Evolutionary conservation across 2,329 filamentous ascomycete genomes (phyloP).

Genomic region (Neophaeococcomyces mojaviensis): DNA sequence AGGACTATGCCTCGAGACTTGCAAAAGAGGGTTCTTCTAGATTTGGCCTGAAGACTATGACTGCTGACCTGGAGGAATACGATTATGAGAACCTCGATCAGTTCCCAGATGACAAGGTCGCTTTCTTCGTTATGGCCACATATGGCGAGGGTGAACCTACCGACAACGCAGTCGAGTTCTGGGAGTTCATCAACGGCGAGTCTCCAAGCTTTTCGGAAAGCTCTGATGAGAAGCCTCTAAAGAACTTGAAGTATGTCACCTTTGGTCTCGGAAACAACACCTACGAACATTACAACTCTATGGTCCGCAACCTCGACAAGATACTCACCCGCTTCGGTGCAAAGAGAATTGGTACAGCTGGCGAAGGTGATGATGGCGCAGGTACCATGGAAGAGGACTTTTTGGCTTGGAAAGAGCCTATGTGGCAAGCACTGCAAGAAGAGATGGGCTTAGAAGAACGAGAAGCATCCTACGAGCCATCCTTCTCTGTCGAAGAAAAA

Average conservation of each 20-base stretch:
- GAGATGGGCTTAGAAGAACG: constrained; percentile 89
- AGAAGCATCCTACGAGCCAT: constrained; percentile 90
- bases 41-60: constrained; percentile 96
- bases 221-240: constrained; percentile 60
- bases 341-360: constrained; percentile 73
- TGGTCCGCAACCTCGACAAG: constrained; percentile 87
- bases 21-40: constrained; percentile 96
- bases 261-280: constrained; percentile 99
- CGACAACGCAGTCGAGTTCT: constrained; percentile 98
- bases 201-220: constrained; percentile 68
- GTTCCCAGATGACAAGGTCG: constrained; percentile 81
- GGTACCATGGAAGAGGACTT: constrained; percentile 99
- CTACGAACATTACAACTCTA: constrained; percentile 98
- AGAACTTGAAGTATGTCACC: constrained; percentile 81
- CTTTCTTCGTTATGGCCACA: constrained; percentile 91
- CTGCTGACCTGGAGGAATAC: constrained; percentile 94
- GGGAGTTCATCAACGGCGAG: constrained; percentile 84
- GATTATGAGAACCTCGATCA: constrained; percentile 90
- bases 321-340: constrained; percentile 76
- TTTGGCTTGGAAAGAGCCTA: constrained; percentile 96
- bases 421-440: constrained; percentile 81
- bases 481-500: constrained; percentile 74
- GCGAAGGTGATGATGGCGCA: constrained; percentile 94
- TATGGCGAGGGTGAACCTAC: constrained; percentile 98
- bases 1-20: constrained; percentile 92